Evolutionary conservation across 306 rosid species (phyloP), one percentile per base, ranked within the genome.

Genomic region (Quillaja saponaria): DNA sequence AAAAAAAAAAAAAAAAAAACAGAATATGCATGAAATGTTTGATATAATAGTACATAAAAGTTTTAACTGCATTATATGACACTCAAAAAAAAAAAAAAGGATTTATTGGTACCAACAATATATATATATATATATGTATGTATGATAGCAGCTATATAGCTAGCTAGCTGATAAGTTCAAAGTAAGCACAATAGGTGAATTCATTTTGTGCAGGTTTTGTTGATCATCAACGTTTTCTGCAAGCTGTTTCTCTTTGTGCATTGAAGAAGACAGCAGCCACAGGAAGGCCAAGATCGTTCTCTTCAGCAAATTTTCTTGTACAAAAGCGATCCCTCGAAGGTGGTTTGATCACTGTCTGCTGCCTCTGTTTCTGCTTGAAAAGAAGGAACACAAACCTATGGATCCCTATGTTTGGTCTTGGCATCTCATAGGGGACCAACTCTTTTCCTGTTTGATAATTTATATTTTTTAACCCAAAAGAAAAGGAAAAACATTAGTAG

Each of bases 261-360:
- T 86, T 88, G 87, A 91, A 91, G 77, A 74, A 91, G 28, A 91
- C 82, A 35, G 90, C 95, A 61, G 98, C 92, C 34, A 91, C 98
- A 21, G 98, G 98, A 59, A 74, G 71, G 0, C 79, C 92, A 0
- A 91, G 86, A 3, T 82, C 87, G 64, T 91, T 86, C 7, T 73
- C 82, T 14, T 65, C 56, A 0, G 96, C 87, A 63, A 88, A 91
- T 20, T 55, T 65, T 19, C 90, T 71, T 8, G 92, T 47, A 51
- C 69, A 67, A 46, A 91, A 91, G 14, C 73, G 42, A 28, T 88
- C 98, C 62, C 81, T 91, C 58, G 55, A 13, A 10, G 90, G 95
- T 20, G 28, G 40, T 19, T 78, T 41, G 15, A 13, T 64, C 66
- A 82, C 80, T 45, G 63, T 53, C 55, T 84, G 83, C 51, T 82